These are phyloP conservation scores for Mortierella sp. DNA, from an alignment of 371 early-diverging fungal species.

Conservation along the genomic window DNA sequence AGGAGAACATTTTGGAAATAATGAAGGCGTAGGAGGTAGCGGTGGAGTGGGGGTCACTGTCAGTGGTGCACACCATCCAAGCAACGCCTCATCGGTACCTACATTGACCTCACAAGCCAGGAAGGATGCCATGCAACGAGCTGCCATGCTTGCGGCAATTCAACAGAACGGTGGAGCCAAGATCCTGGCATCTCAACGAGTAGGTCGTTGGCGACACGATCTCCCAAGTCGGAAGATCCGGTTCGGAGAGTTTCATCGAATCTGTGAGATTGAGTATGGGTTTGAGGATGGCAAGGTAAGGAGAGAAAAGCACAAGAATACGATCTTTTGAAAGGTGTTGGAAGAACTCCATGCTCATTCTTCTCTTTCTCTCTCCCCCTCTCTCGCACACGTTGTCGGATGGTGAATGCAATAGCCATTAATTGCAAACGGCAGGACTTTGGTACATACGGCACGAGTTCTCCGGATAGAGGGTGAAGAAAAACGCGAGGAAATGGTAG, in stretches of 20 bases:
- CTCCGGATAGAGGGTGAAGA: slow-evolving; percentile 16
- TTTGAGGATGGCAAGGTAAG: slow-evolving; percentile 51
- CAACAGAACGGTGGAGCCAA: slow-evolving; percentile 53
- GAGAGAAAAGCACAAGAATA: background rate
- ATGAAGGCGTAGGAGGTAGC: background rate
- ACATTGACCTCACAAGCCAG: slow-evolving; percentile 46
- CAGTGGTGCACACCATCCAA: background rate
- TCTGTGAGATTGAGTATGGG: slow-evolving; percentile 50
- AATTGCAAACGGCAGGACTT: slow-evolving; percentile 41
- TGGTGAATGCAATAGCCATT: slow-evolving; percentile 19
- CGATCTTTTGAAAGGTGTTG: too few relatives aligned
- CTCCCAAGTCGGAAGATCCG: slow-evolving; percentile 43
- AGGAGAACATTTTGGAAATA: background rate
- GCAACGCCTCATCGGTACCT: slow-evolving; percentile 30
- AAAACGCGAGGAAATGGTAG: slow-evolving; percentile 39
- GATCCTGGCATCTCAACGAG: slow-evolving; percentile 33
- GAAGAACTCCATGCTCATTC: too few relatives aligned
- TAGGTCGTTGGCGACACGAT: slow-evolving; percentile 39
- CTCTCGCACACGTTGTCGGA: too few relatives aligned
- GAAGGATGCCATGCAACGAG: slow-evolving; percentile 43
- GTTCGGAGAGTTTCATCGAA: slow-evolving; percentile 50
- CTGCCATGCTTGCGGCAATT: slow-evolving; percentile 48
- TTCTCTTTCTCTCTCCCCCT: background rate
- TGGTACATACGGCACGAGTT: slow-evolving; percentile 28
- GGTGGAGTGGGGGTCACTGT: slow-evolving; percentile 4